Evolutionary conservation across 345 rosid genomes (phyloP).

Genomic region (Linum tenue): DNA sequence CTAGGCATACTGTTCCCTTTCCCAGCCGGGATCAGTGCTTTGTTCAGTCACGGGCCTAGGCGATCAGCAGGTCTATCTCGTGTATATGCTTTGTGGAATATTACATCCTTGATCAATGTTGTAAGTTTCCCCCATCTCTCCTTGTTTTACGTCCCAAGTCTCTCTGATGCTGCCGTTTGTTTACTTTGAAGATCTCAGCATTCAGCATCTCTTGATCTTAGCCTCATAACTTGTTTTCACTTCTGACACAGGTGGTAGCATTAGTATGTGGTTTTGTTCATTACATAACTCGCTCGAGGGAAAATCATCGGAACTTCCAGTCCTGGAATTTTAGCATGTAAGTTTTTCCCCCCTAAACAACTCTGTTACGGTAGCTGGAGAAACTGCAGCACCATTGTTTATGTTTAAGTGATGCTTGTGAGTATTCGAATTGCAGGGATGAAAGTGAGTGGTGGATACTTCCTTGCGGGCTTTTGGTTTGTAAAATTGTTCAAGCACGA

Average conservation of each 20-base stretch:
- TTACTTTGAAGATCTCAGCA: too few relatives aligned
- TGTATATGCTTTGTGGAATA: slow-evolving; percentile 79
- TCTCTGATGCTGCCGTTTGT: slow-evolving; percentile 1
- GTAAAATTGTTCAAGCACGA: slow-evolving; percentile 68
- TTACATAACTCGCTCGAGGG: slow-evolving; percentile 47
- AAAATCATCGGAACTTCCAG: slow-evolving; percentile 54
- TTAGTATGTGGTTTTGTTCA: slow-evolving; percentile 72
- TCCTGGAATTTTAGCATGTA: slow-evolving; percentile 94
- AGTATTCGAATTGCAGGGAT: slow-evolving; percentile 41
- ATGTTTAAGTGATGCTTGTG: background rate
- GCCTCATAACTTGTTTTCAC: background rate
- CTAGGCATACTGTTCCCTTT: slow-evolving; percentile 71
- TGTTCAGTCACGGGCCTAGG: slow-evolving; percentile 86
- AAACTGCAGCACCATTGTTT: too few relatives aligned
- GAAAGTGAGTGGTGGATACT: slow-evolving; percentile 98
- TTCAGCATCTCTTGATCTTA: too few relatives aligned
- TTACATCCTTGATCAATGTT: slow-evolving; percentile 64
- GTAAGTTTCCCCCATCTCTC: slow-evolving; percentile 37
- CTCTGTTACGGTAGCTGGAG: too few relatives aligned
- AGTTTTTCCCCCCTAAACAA: slow-evolving; percentile 16
- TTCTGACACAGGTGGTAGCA: slow-evolving; percentile 45
- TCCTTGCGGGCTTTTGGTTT: slow-evolving; percentile 56
- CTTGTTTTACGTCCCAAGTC: background rate
- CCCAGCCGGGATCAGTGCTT: slow-evolving; percentile 87
- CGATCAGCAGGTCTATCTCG: slow-evolving; percentile 82